Conservation (phyloP, 2,329 filamentous ascomycete genomes). For the Clarireedia paspali region DNA sequence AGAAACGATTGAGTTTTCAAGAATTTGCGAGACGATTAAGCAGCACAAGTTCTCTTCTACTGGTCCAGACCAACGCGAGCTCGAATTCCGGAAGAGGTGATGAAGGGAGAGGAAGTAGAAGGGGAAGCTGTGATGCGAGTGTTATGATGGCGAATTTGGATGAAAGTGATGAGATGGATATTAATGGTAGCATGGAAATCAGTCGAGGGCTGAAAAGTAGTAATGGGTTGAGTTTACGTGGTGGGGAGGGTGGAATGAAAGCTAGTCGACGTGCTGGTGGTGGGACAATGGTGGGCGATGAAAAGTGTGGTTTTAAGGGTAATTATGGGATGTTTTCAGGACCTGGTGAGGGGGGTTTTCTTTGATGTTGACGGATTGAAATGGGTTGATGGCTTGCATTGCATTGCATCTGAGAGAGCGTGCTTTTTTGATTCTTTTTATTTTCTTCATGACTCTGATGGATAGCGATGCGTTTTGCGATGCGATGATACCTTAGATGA, state of each 20-base stretch:
- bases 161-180: not conserved
- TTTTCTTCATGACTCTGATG: not conserved
- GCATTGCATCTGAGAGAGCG: not conserved
- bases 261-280: slow-evolving; percentile 37
- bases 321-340: slow-evolving; percentile 11
- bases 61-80: slow-evolving; percentile 48
- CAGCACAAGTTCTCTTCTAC: slow-evolving; percentile 50
- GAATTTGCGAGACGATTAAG: slow-evolving; percentile 53
- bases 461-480: not conserved
- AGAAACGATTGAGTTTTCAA: slow-evolving; percentile 52
- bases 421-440: not conserved
- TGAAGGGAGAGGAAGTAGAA: slow-evolving; percentile 19
- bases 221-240: not conserved
- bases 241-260: slow-evolving; percentile 1
- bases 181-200: not conserved
- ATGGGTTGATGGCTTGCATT: not conserved
- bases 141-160: not conserved
- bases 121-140: slow-evolving; percentile 15
- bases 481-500: slow-evolving; percentile 1
- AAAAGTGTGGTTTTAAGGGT: not conserved
- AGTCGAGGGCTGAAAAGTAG: slow-evolving; percentile 7
- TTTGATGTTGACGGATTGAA: slow-evolving; percentile 29
- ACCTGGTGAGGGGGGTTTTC: slow-evolving; percentile 44
- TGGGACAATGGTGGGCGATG: not conserved
- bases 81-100: slow-evolving; percentile 22